Evolutionary conservation across 2,329 filamentous ascomycete species (phyloP), one percentile per base, ranked within the genome.

Genomic region (Hymenoscyphus repandus): DNA sequence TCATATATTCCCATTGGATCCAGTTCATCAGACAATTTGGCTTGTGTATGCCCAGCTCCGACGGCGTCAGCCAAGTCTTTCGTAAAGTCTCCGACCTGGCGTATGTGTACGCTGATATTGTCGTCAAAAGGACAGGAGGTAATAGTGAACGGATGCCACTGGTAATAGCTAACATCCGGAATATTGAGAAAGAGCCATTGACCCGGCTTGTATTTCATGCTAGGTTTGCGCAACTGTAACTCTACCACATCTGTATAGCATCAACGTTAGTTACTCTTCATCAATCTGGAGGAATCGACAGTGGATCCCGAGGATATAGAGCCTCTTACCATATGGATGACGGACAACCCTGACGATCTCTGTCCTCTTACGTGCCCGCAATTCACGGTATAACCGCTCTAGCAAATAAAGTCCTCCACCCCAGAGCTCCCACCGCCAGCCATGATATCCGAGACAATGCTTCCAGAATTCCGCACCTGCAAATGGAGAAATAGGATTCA

Each of bases 111-210:
- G 36, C 90, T 95, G 59, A 97, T 83, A 65, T 97, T 97, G 0
- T 89, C 88, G 63, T 99, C 93, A 65, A 90, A 93, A 5, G 93
- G 93, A 71, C 93, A 99, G 9, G 93, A 97, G 2, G 93, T 99
- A 69, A 99, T 97, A 65, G 93, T 99, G 68, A 97, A 99, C 1
- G 93, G 93, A 71, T 99, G 93, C 93, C 93, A 99, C 73, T 99
- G 90, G 66, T 90, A 85, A 62, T 78, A 81, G 58, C 90, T 95
- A 48, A 99, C 82, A 6, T 87, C 85, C 0, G 93, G 93, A 20
- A 95, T 85, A 69, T 97, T 92, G 53, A 99, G 78, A 76, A 97
- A 97, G 34, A 97, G 82, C 91, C 92, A 99, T 72, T 99, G 93
- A 30, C 93, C 93, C 12, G 93, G 87, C 79, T 96, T 97, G 82